Conservation (phyloP, 345 rosid genomes). For the Ailanthus altissimus region DNA sequence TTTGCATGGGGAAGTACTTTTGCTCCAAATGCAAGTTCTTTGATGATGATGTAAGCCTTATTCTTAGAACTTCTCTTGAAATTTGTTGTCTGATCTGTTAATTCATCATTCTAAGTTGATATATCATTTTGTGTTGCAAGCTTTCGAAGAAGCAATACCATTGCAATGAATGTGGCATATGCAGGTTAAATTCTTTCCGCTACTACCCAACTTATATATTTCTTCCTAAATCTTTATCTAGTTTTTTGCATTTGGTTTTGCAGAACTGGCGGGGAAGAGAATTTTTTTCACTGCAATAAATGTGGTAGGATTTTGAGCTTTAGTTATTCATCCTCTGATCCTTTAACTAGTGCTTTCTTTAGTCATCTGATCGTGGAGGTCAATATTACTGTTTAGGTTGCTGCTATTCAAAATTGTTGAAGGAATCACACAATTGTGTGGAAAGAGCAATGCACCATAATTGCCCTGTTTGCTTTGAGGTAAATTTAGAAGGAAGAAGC, state of each 20-base stretch:
- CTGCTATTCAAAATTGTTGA: conserved; percentile 53
- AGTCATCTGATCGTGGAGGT: conserved; percentile 10
- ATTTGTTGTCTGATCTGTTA: neutral
- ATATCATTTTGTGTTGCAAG: conserved; percentile 29
- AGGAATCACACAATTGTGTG: conserved; percentile 59
- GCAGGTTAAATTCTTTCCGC: conserved; percentile 37
- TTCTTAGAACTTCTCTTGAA: neutral
- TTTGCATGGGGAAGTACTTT: conserved; percentile 74
- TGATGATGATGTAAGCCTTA: conserved; percentile 61
- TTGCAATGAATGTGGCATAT: conserved; percentile 62
- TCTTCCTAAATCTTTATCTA: too few species aligned
- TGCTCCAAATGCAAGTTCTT: conserved; percentile 70
- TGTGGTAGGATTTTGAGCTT: conserved; percentile 43
- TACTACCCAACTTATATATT: neutral
- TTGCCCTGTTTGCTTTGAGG: conserved; percentile 72
- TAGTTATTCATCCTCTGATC: neutral
- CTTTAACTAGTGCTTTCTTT: neutral
- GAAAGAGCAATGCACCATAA: conserved; percentile 77
- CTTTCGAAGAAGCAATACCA: conserved; percentile 58
- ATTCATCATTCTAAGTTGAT: neutral
- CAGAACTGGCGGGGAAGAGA: conserved; percentile 61
- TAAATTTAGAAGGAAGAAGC: conserved; percentile 19
- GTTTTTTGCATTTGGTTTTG: conserved; percentile 18
- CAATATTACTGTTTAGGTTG: conserved; percentile 41
- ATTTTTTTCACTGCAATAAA: conserved; percentile 57